Percentiles rank a stretch among this genome's conserved stretches.
Conservation (phyloP, 805 yeast genomes). For the Yamadazyma olivae region DNA sequence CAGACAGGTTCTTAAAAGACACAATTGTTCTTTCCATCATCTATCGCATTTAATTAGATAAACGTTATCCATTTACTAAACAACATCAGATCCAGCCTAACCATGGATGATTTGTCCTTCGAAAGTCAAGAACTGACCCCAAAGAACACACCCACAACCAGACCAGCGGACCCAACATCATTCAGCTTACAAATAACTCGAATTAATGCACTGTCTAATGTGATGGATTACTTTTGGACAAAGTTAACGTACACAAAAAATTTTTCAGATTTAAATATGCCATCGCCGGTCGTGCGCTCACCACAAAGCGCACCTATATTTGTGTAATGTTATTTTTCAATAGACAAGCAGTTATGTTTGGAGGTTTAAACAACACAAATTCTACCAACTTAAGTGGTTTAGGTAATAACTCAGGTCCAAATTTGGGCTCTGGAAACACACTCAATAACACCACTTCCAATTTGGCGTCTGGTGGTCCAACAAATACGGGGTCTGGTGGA, state of each 20-base stretch:
- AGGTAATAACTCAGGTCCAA: too few species aligned
- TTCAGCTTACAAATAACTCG: not conserved
- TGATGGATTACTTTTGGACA: constrained; percentile 69
- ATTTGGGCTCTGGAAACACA: not conserved
- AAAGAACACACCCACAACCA: not conserved
- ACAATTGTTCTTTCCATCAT: constrained; percentile 43
- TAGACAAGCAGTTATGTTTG: too few species aligned
- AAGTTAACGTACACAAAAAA: constrained; percentile 37
- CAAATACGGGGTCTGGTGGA: not conserved
- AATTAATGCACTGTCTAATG: constrained; percentile 60
- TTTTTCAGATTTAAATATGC: too few species aligned
- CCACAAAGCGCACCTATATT: too few species aligned
- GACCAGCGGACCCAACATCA: not conserved
- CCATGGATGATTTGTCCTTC: too few species aligned
- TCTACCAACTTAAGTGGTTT: too few species aligned
- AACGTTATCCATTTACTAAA: not conserved
- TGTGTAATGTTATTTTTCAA: too few species aligned
- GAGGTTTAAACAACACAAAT: not conserved
- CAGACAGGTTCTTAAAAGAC: constrained; percentile 51
- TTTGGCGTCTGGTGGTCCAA: too few species aligned
- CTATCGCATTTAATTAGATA: constrained; percentile 35
- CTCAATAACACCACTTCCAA: too few species aligned
- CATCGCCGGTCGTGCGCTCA: too few species aligned
- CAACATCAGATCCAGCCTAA: too few species aligned
- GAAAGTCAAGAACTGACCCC: constrained; percentile 2